A percentile compares a stretch with the other conserved stretches of the same genome.
Conservation (phyloP, 306 rosid species). For the Hippophae tibetana region DNA sequence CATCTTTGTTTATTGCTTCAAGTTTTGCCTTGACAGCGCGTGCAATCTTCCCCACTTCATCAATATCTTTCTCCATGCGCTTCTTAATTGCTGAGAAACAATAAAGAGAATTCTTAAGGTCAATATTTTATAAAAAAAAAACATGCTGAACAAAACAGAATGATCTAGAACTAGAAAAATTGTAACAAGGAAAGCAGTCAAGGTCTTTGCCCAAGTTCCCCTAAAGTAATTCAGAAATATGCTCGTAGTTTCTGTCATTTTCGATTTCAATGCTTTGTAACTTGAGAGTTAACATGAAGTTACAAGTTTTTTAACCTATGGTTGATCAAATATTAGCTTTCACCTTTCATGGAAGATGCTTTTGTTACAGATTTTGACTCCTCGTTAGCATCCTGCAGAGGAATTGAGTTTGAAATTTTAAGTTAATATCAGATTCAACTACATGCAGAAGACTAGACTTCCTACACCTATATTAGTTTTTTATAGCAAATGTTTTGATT, state of each 20-base stretch:
- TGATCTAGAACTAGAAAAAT: neutral
- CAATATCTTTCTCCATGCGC: constrained; percentile 96
- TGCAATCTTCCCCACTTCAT: constrained; percentile 95
- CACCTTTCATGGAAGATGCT: constrained; percentile 90
- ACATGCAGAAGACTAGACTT: neutral
- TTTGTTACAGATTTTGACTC: constrained; percentile 88
- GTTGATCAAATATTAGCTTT: constrained; percentile 2
- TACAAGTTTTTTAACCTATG: constrained; percentile 8
- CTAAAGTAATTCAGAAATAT: neutral
- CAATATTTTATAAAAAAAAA: constrained; percentile 3
- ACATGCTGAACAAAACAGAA: constrained; percentile 1
- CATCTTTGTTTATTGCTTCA: constrained; percentile 81
- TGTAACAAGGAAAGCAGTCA: constrained; percentile 2
- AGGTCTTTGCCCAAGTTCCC: neutral
- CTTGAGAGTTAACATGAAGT: neutral
- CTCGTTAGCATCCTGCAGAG: constrained; percentile 62
- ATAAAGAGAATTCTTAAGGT: constrained; percentile 7
- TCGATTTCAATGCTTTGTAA: neutral
- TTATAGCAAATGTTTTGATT: neutral
- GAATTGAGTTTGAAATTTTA: neutral
- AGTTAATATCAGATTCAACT: neutral
- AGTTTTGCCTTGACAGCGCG: constrained; percentile 65
- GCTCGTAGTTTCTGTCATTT: neutral
- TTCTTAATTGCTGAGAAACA: constrained; percentile 69
- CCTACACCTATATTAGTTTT: neutral